Evolutionary conservation across 2,329 filamentous ascomycete genomes (phyloP).

Genomic region (Colletotrichum sp.): DNA sequence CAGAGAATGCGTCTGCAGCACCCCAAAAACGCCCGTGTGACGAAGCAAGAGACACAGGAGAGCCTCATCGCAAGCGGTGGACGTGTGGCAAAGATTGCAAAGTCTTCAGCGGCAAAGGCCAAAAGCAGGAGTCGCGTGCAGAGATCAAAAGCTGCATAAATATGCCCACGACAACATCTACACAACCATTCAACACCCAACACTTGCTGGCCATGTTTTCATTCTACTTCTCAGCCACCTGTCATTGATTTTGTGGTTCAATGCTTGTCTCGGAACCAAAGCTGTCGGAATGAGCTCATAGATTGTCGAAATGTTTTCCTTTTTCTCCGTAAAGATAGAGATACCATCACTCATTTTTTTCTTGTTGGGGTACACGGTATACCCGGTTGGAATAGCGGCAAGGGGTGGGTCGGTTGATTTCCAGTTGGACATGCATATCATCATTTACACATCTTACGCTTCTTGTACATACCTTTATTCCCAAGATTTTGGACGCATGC

Average conservation of each 20-base stretch:
- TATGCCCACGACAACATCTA: neutral
- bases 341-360: slow-evolving; percentile 10
- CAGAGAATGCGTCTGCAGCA: neutral
- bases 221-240: neutral
- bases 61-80: neutral
- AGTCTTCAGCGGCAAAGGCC: neutral
- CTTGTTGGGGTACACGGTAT: neutral
- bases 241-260: neutral
- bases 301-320: neutral
- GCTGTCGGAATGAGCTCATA: neutral
- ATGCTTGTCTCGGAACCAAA: neutral
- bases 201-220: neutral
- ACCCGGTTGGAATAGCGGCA: neutral
- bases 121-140: neutral
- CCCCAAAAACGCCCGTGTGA: neutral
- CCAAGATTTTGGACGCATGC: neutral
- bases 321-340: neutral
- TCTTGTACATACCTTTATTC: slow-evolving; percentile 2
- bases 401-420: neutral
- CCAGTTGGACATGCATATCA: neutral
- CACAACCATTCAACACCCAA: neutral
- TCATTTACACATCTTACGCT: neutral
- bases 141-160: neutral
- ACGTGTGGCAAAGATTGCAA: neutral
- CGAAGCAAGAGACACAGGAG: neutral